Evolutionary conservation across 1,284 basidiomycete species (phyloP).

Genomic region (Uromyces viciae-fabae): DNA sequence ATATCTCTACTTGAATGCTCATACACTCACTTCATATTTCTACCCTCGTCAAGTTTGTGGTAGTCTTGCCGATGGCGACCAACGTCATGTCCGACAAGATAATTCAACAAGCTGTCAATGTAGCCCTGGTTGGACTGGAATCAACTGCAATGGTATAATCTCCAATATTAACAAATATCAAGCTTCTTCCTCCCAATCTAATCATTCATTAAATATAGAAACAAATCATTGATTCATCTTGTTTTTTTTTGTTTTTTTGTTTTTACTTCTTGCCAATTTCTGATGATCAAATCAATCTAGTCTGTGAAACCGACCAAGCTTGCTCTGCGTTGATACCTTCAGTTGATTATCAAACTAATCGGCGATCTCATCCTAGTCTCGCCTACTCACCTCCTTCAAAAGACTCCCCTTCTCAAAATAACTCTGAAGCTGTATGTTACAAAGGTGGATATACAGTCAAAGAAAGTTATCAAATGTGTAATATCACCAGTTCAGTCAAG

Average conservation of each 20-base stretch:
- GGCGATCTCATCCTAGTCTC: constrained; percentile 52
- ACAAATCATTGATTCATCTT: neutral
- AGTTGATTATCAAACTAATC: constrained; percentile 64
- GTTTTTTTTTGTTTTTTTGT: neutral
- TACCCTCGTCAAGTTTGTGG: constrained; percentile 62
- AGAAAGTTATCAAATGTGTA: constrained; percentile 92
- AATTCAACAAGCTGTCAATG: constrained; percentile 73
- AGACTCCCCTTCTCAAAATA: constrained; percentile 58
- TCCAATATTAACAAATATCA: constrained; percentile 50
- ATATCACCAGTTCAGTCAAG: constrained; percentile 77
- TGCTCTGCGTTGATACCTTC: constrained; percentile 58
- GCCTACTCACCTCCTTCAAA: constrained; percentile 21
- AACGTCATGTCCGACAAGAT: constrained; percentile 72
- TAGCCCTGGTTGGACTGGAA: constrained; percentile 86
- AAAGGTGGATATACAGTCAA: constrained; percentile 83
- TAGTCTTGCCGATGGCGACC: constrained; percentile 79
- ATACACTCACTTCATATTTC: neutral
- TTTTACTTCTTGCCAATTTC: neutral
- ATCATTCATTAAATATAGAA: constrained; percentile 4
- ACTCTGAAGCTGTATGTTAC: constrained; percentile 76
- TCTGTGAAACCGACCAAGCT: constrained; percentile 74
- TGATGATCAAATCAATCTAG: constrained; percentile 52
- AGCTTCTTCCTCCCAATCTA: no score
- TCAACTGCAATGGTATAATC: constrained; percentile 97
- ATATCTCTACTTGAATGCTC: neutral